Evolutionary conservation across 345 rosid genomes (phyloP), one percentile per base, ranked within the genome.

Genomic region (Moricandia moricandioides): DNA sequence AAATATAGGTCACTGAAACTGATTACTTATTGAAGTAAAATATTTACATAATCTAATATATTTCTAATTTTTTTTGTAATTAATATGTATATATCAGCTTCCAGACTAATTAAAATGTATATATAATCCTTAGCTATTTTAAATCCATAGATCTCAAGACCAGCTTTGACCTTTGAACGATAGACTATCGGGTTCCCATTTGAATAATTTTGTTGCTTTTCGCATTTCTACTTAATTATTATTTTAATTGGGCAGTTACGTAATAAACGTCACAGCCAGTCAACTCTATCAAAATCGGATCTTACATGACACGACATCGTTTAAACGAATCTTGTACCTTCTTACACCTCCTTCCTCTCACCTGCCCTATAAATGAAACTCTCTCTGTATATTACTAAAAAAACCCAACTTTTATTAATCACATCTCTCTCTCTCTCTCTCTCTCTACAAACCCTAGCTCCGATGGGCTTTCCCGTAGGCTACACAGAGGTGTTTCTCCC

Each of bases 381-480:
- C 51, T 43, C 60, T 72, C 69, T 60, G 30, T 35, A 33, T 72
- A 57, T 27, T 27, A 57, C 6, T 57, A 78, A 72, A 10, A 43
- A 72, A 72, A 57, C 51, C 1, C 54, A 75, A 58, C 51, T 73
- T 74, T 65, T 27, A 14, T 11, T 29, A n/a, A 26, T 45, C 40
- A 51, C 57, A 33, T 40, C 72, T 75, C 73, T 37, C 24, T 0
- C 56, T 0, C 51, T 1, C 65, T 62, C 49, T 58, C 9, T 45
- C 66, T 65, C 57, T 65, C 39, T 51, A 21, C 1, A 21, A 55
- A 57, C 21, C 2, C 55, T 39, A 27, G 66, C 49, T 64, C 31
- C 69, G 60, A 91, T 93, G 97, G 98, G 98, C 1, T 93, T 91
- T 76, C 94, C 98, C 6, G 86, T 91, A 31, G 92, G 86, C 17